Conservation (phyloP, 129 eudicot species). For the Lonicera japonica region DNA sequence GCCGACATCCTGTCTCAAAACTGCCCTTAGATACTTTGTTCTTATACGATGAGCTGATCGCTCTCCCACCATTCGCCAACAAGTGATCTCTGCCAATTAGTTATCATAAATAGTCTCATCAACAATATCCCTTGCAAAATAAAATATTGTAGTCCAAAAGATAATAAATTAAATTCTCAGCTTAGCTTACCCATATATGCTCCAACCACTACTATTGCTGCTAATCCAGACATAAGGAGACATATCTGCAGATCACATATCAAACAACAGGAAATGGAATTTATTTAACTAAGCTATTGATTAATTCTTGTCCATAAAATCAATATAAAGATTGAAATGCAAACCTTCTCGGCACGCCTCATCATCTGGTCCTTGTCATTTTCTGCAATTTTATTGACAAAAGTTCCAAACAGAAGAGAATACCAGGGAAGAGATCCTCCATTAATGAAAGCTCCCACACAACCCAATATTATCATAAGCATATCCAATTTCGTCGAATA, state of each 20-base stretch:
- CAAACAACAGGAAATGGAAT: conserved; percentile 4
- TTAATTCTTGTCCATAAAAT: neutral
- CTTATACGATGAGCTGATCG: conserved; percentile 79
- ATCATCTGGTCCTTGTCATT: conserved; percentile 47
- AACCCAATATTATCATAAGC: conserved; percentile 49
- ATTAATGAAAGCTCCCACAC: conserved; percentile 67
- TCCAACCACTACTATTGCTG: conserved; percentile 64
- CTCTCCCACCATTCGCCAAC: conserved; percentile 85
- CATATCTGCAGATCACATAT: conserved; percentile 44
- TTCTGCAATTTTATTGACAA: conserved; percentile 66
- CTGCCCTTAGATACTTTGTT: conserved; percentile 65
- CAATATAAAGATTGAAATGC: neutral
- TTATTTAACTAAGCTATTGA: neutral
- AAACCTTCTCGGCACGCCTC: conserved; percentile 59
- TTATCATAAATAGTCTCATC: neutral
- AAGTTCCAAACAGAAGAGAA: conserved; percentile 66
- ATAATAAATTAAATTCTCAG: neutral
- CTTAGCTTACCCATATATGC: conserved; percentile 64
- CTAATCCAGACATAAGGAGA: conserved; percentile 52
- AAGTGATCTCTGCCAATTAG: conserved; percentile 53
- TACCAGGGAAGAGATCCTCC: conserved; percentile 91
- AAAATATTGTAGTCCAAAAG: neutral
- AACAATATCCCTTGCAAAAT: neutral
- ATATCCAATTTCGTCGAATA: conserved; percentile 60
- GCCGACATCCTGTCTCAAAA: conserved; percentile 64